Percentiles rank a stretch among this genome's conserved stretches.
phyloP scores from a whole-genome alignment of 768 basidiomycete genomes.

The Lactarius pseudohatsudake region DNA sequence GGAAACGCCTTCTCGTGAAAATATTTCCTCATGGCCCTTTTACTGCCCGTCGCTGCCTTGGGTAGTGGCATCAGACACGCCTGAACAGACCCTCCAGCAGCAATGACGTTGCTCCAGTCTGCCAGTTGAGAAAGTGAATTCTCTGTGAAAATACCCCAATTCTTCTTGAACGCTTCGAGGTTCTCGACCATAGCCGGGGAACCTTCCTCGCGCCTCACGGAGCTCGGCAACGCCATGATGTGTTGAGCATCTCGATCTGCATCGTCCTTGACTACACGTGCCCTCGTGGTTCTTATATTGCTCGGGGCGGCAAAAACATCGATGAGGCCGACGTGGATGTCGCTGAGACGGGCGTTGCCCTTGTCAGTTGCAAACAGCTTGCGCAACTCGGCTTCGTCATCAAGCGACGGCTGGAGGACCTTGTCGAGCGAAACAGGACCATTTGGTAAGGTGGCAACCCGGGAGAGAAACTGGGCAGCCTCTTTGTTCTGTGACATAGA shows the following conservation, averaged over 20 bases:
- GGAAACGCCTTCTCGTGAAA: slow-evolving; percentile 57
- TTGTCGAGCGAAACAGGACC: slow-evolving; percentile 42
- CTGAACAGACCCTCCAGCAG: slow-evolving; percentile 61
- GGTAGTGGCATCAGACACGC: slow-evolving; percentile 56
- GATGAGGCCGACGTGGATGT: slow-evolving; percentile 57
- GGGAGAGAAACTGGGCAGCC: slow-evolving; percentile 34
- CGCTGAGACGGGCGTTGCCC: slow-evolving; percentile 43
- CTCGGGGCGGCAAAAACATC: slow-evolving; percentile 54
- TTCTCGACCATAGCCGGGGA: slow-evolving; percentile 47
- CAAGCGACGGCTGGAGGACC: slow-evolving; percentile 52
- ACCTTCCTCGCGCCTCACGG: slow-evolving; percentile 49
- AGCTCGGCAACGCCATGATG: slow-evolving; percentile 52
- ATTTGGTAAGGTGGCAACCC: slow-evolving; percentile 31
- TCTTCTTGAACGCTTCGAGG: slow-evolving; percentile 60
- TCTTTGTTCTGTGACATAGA: slow-evolving; percentile 34
- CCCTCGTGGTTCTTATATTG: slow-evolving; percentile 50
- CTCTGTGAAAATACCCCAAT: slow-evolving; percentile 64
- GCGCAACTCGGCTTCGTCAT: slow-evolving; percentile 56
- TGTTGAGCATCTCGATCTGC: slow-evolving; percentile 48
- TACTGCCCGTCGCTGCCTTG: slow-evolving; percentile 49
- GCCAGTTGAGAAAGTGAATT: slow-evolving; percentile 56
- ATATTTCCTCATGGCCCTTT: slow-evolving; percentile 55
- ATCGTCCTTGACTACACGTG: slow-evolving; percentile 47
- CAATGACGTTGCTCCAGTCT: slow-evolving; percentile 65
- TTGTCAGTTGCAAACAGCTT: slow-evolving; percentile 56